Base-by-base conservation (phyloP, 805 yeast species). In the Candida vaughaniae region DNA sequence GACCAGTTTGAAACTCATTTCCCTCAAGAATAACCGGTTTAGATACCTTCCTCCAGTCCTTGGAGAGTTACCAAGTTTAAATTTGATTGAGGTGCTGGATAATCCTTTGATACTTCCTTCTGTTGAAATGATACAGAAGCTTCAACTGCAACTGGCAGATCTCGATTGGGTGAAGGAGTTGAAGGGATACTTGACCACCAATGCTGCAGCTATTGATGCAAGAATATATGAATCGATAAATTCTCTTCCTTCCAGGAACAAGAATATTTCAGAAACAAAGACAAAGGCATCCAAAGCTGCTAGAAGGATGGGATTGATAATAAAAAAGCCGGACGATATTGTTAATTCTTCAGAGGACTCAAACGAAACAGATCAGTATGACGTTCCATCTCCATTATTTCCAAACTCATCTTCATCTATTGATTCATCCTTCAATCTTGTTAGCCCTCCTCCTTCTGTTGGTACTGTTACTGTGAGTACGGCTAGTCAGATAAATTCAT, bases 261-360 rank as follows among this genome's bases (percentile, higher is more conserved):
- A 60, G 34, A 53, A 62, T 20, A 49, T 60, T 4, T 58, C 67
- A 2, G 64, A 61, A 12, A 45, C 76, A 2, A 74, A 71, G 40
- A 62, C 64, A 22, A 64, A 64, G n/a, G 66, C 80, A 6, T 72
- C 84, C n/a, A 71, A 79, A 38, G 85, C 87, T 4, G 77, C 86
- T 0, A 78, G 83, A 52, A 66, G 91, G 44, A 83, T 82, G 89
- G 91, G 90, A 0, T 73, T 84, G 36, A 78, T 84, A 25, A 74
- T 77, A 35, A 77, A 75, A 37, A 70, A 62, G 35, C 53, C 64
- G 1, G 60, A 55, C 6, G 65, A 56, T 10, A 16, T 36, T 7
- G 16, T 17, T 19, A n/a, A 25, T 14, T 14, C 11, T 16, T 27
- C 33, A 7, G 39, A 37, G 12, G 42, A 39, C 29, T 20, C 31